These are phyloP conservation scores for Chlorella variabilis DNA, from an alignment of 163 green algal genomes.

Conservation along the genomic window DNA sequence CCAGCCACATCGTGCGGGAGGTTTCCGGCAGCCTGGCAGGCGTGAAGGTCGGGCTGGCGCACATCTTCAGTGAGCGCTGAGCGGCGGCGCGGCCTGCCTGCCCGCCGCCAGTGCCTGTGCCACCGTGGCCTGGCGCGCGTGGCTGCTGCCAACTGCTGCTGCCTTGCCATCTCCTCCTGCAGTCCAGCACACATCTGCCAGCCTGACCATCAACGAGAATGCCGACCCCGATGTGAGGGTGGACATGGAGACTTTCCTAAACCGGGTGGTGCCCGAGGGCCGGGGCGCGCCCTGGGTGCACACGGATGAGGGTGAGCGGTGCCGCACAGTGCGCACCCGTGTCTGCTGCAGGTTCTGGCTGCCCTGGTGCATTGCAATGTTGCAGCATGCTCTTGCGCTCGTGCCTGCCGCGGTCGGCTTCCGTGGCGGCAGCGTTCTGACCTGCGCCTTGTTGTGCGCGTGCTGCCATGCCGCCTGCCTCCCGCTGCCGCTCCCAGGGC, in stretches of 20 bases:
- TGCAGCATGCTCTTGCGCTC: neutral
- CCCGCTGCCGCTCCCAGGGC: conserved; percentile 2
- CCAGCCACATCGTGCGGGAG: conserved; percentile 50
- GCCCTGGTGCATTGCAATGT: neutral
- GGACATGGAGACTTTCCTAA: conserved; percentile 79
- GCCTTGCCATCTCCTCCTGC: neutral
- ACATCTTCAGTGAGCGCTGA: conserved; percentile 62
- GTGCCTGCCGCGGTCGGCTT: too few relatives aligned
- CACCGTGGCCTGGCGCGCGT: too few relatives aligned
- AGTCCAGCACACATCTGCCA: conserved; percentile 76
- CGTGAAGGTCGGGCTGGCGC: conserved; percentile 61
- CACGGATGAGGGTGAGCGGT: conserved; percentile 59
- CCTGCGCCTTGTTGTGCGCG: too few relatives aligned
- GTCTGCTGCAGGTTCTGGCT: too few relatives aligned
- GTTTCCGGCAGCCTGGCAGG: conserved; percentile 40
- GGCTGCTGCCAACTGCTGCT: too few relatives aligned
- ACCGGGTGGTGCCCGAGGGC: conserved; percentile 68
- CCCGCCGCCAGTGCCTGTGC: neutral
- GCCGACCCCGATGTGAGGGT: conserved; percentile 69
- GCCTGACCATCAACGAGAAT: conserved; percentile 69
- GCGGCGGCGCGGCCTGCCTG: too few relatives aligned
- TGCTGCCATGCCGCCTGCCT: neutral
- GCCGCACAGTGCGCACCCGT: too few relatives aligned
- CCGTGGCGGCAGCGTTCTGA: too few relatives aligned
- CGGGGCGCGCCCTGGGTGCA: conserved; percentile 68